Evolutionary conservation across 2,329 filamentous ascomycete species (phyloP).

Genomic region (Colletotrichum karsti): DNA sequence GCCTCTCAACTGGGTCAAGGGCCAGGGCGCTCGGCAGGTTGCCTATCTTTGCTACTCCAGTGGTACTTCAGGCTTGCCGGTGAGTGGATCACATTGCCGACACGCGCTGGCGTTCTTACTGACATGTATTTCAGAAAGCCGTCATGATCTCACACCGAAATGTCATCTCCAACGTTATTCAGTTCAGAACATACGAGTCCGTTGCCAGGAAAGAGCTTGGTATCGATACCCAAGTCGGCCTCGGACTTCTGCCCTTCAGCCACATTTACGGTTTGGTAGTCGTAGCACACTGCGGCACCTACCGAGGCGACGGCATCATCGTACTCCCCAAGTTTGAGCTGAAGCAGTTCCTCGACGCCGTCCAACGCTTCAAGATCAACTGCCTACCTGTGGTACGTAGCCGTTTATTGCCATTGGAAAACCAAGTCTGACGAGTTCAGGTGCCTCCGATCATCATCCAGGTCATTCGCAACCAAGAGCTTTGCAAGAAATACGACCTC

Average conservation of each 20-base stretch:
- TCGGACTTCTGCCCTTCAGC: constrained; percentile 81
- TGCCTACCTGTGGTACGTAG: constrained; percentile 69
- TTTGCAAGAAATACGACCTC: constrained; percentile 72
- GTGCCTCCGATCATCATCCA: constrained; percentile 82
- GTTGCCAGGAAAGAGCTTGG: constrained; percentile 44
- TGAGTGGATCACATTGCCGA: too few species aligned
- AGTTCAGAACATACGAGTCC: constrained; percentile 59
- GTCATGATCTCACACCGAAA: constrained; percentile 85
- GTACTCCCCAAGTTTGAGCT: constrained; percentile 82
- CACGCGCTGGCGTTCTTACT: too few species aligned
- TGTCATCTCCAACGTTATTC: constrained; percentile 79
- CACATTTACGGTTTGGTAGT: constrained; percentile 85
- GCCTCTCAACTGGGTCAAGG: constrained; percentile 66
- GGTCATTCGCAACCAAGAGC: constrained; percentile 69
- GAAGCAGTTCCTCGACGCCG: constrained; percentile 66
- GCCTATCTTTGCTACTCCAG: constrained; percentile 84
- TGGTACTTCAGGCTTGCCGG: constrained; percentile 81
- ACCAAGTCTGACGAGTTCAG: constrained; percentile 39
- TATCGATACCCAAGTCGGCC: constrained; percentile 52
- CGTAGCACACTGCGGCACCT: constrained; percentile 71
- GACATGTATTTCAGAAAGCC: constrained; percentile 66
- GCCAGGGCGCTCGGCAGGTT: constrained; percentile 72
- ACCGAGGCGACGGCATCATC: constrained; percentile 77
- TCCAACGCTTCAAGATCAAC: constrained; percentile 75
- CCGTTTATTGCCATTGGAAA: background rate